Base-by-base conservation (phyloP, 305 asterid species). In the Solanum aculeatissimum region DNA sequence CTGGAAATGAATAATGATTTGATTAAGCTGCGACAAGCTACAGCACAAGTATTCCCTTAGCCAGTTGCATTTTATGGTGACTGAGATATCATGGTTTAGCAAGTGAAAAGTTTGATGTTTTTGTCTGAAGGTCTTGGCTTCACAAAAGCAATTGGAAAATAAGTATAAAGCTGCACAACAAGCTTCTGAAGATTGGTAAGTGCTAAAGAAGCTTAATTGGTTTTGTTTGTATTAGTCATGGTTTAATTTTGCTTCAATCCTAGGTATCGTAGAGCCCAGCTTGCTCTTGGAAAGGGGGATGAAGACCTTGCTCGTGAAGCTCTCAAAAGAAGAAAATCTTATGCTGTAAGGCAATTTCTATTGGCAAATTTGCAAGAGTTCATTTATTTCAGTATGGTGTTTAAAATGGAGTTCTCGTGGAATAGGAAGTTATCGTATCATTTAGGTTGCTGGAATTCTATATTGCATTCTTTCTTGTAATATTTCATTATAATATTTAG, bases 281-380 rank as follows among this genome's bases (percentile, higher is more conserved):
- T 97, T 82, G 99, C 98, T 85, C 94, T 97, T 81, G 94, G 90
- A 79, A 97, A 95, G 92, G 98, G 98, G 75, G 98, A 92, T 35
- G 99, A 97, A 81, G 98, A 97, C 84, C 99, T 97, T 92, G 98
- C 99, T 83, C 98, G 98, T 92, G 98, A 97, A 89, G 99, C 99
- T 81, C 97, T 97, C 23, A 94, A 94, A 89, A 95, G 99, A 85
- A 91, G 98, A 85, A 97, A 95, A 89, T 88, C 97, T 85, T 97
- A 93, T 89, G 93, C 96, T 86, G 99, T 95, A 91, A 89, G 92
- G 65, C 87, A 83, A 55, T 62, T 68, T 25, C 84, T 47, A 42
- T 32, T 43, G 35, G 10, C 57, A 27, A 40, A 35, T n/a, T 53
- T 35, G 3, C 0, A n/a, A 2, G 62, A 71, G 14, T 54, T 60